Percentiles rank a stretch among this genome's conserved stretches.
phyloP scores from a whole-genome alignment of 1,284 basidiomycete species.

The Rhizoctonia solani region DNA sequence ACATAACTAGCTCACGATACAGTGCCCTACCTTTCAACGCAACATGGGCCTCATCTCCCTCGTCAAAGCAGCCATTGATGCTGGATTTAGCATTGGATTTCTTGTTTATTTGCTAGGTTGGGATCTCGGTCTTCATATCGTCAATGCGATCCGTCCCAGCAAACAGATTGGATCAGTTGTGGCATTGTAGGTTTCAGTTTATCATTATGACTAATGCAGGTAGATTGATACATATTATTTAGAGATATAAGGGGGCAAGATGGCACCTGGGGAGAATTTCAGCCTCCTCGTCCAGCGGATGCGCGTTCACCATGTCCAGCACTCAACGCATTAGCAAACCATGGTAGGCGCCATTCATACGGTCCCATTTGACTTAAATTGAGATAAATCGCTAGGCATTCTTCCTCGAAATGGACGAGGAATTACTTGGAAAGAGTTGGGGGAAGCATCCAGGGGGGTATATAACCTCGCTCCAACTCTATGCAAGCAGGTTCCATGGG shows the following conservation, averaged over 20 bases:
- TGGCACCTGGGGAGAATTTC: constrained; percentile 31
- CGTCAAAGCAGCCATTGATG: too few species aligned
- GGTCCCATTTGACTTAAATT: background rate
- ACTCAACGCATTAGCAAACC: constrained; percentile 36
- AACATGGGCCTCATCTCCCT: too few species aligned
- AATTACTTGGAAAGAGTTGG: constrained; percentile 31
- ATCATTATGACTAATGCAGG: too few species aligned
- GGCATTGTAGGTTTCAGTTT: too few species aligned
- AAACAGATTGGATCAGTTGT: too few species aligned
- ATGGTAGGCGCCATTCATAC: constrained; percentile 14
- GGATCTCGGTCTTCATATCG: too few species aligned
- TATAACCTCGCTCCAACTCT: constrained; percentile 37
- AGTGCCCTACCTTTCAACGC: too few species aligned
- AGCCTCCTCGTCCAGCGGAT: constrained; percentile 18
- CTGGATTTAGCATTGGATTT: too few species aligned
- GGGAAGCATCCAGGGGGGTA: constrained; percentile 8
- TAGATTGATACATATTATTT: too few species aligned
- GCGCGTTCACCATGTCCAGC: constrained; percentile 34
- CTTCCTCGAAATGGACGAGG: constrained; percentile 34
- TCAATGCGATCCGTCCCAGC: too few species aligned
- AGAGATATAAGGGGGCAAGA: constrained; percentile 14
- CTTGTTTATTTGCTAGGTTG: too few species aligned
- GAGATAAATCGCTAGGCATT: constrained; percentile 13
- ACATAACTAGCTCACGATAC: too few species aligned
- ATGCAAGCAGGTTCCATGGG: constrained; percentile 33